These are phyloP conservation scores for Cercospora zeae-maydis DNA, from an alignment of 2,329 filamentous ascomycete species.

Conservation along the genomic window DNA sequence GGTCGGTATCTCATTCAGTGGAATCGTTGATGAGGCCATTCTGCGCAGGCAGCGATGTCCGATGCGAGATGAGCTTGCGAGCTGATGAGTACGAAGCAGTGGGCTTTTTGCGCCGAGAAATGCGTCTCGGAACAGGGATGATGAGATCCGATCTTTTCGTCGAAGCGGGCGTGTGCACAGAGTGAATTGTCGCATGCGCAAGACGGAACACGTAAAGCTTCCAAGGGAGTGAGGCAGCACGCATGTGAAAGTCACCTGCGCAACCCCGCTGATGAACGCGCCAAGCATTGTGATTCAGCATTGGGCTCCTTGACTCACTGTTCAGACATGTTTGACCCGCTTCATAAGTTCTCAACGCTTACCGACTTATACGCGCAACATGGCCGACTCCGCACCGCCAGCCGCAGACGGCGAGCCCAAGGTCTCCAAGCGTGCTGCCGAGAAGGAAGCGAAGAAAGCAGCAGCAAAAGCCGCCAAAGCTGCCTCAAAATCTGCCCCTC, in stretches of 20 bases:
- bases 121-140: neutral
- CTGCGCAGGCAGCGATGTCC: neutral
- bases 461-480: constrained; percentile 45
- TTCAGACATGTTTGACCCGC: neutral
- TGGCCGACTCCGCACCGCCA: constrained; percentile 32
- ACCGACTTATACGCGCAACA: constrained; percentile 8
- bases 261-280: constrained; percentile 1
- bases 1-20: constrained; percentile 58
- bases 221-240: neutral
- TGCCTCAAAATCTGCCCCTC: constrained; percentile 38
- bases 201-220: neutral
- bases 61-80: neutral
- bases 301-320: constrained; percentile 5
- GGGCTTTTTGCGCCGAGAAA: neutral
- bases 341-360: neutral
- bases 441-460: constrained; percentile 50
- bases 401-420: constrained; percentile 29
- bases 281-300: neutral
- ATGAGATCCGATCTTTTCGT: constrained; percentile 10
- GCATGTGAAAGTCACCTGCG: neutral
- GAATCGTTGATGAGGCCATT: constrained; percentile 29
- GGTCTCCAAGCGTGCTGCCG: constrained; percentile 48
- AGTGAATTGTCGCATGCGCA: constrained; percentile 4
- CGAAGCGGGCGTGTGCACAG: neutral
- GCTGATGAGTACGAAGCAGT: neutral